Evolutionary conservation across 2,329 filamentous ascomycete species (phyloP), one percentile per base, ranked within the genome.

Genomic region (Botrytis elliptica): DNA sequence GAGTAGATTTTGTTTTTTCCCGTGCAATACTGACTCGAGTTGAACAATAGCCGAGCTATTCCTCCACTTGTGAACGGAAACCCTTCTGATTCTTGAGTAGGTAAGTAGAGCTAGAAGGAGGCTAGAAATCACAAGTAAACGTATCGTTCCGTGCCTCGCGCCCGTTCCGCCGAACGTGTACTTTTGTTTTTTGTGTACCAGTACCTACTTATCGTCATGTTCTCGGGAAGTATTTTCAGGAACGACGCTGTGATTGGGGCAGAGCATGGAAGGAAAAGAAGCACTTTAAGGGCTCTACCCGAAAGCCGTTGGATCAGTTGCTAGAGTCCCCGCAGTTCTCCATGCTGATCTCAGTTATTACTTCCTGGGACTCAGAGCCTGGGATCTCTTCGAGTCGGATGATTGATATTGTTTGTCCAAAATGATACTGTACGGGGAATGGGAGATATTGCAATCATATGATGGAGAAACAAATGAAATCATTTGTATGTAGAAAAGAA

Each of bases 301-400:
- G 42, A 66, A 46, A 40, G 60, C 63, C 64, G 44, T 38, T 66
- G 64, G 33, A 66, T 66, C 44, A 38, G 29, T n/a, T 38, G 33
- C 29, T 10, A 52, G 44, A 25, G 44, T 55, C 46, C 65, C 65
- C 65, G 65, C 46, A 40, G 46, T 55, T 67, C 65, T 29, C 65
- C 46, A 67, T 67, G 46, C 25, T 67, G 65, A 67, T 67, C 64
- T 38, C 44, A 49, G 25, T 46, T 9, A 33, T 10, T 9, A 49
- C 20, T 38, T 16, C 44, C 63, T 62, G 59, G 59, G 20, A 29
- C 29, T 29, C 29, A 29, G 29, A 38, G 36, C 33, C 36, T n/a
- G 59, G 59, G 59, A 40, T 62, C 33, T 62, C 22, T 36, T 62
- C 6, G 36, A 63, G 38, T 63, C 60, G 33, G 29, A 60, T 40